phyloP scores from a whole-genome alignment of 2,329 filamentous ascomycete genomes.

The Aspergillus chevalieri region DNA sequence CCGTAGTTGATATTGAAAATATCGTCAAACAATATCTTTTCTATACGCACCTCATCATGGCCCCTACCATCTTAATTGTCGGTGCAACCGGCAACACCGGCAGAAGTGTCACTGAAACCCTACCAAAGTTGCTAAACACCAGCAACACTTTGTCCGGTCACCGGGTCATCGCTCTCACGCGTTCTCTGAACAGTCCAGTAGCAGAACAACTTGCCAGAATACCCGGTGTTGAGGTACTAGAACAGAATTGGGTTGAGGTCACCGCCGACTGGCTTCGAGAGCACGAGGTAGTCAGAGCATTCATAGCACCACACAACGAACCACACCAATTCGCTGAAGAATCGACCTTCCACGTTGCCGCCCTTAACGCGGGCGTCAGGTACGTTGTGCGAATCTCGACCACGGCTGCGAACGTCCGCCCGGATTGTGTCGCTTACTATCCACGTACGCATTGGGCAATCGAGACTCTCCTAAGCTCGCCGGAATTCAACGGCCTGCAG shows the following conservation, averaged over 20 bases:
- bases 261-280: constrained; percentile 37
- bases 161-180: constrained; percentile 28
- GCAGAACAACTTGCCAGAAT: constrained; percentile 24
- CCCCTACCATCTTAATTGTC: constrained; percentile 30
- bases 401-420: constrained; percentile 30
- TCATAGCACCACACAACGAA: constrained; percentile 36
- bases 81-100: constrained; percentile 39
- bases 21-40: no score
- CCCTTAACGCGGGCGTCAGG: constrained; percentile 32
- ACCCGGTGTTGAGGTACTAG: constrained; percentile 28
- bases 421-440: constrained; percentile 32
- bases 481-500: constrained; percentile 29
- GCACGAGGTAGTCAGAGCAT: constrained; percentile 30
- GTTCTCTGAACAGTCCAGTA: constrained; percentile 16
- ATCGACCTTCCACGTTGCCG: constrained; percentile 30
- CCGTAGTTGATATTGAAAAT: no score
- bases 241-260: constrained; percentile 35
- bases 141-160: constrained; percentile 10
- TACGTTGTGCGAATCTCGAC: constrained; percentile 43
- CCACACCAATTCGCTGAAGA: constrained; percentile 38
- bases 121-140: constrained; percentile 17
- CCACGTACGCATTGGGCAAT: constrained; percentile 38
- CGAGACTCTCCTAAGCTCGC: constrained; percentile 31
- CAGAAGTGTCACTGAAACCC: constrained; percentile 19
- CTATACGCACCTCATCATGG: constrained; percentile 15